phyloP scores from a whole-genome alignment of 805 yeast species.

The Helenozyma baotianmanensis region DNA sequence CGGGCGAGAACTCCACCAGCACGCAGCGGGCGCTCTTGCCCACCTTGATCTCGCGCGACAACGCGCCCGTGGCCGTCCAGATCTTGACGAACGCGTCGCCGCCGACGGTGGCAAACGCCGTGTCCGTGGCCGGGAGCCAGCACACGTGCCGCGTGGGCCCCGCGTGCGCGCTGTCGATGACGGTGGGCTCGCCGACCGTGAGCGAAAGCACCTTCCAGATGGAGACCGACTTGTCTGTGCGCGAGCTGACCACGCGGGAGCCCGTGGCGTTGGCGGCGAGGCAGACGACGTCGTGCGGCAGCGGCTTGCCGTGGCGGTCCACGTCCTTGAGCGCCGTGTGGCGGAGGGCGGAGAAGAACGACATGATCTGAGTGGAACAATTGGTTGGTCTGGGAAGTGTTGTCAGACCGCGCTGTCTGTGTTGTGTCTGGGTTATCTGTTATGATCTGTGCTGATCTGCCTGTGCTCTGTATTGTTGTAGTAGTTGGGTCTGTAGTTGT shows the following conservation, averaged over 20 bases:
- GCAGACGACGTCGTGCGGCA: conserved; percentile 29
- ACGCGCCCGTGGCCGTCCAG: conserved; percentile 11
- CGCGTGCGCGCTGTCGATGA: conserved; percentile 38
- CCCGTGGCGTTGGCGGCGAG: conserved; percentile 41
- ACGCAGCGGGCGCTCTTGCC: conserved; percentile 6
- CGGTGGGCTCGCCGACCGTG: conserved; percentile 31
- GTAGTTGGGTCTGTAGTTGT: too few relatives aligned
- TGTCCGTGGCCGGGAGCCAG: conserved; percentile 48
- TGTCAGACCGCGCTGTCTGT: too few relatives aligned
- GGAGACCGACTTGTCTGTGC: conserved; percentile 41
- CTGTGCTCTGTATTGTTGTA: too few relatives aligned
- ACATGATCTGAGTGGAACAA: conserved; percentile 4
- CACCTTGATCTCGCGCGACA: conserved; percentile 17
- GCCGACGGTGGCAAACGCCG: conserved; percentile 46
- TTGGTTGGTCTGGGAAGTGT: too few relatives aligned
- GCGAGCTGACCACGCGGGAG: conserved; percentile 36
- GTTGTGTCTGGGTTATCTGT: too few relatives aligned
- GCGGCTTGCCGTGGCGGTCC: conserved; percentile 11
- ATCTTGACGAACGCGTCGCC: conserved; percentile 42
- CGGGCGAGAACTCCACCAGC: conserved; percentile 36
- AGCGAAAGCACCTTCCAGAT: conserved; percentile 32
- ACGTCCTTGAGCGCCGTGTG: conserved; percentile 6
- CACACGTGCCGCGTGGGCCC: conserved; percentile 36
- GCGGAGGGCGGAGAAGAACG: conserved; percentile 5
- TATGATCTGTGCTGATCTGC: too few relatives aligned